Evolutionary conservation across 2,329 filamentous ascomycete genomes (phyloP).

Genomic region (Colletotrichum sp.): DNA sequence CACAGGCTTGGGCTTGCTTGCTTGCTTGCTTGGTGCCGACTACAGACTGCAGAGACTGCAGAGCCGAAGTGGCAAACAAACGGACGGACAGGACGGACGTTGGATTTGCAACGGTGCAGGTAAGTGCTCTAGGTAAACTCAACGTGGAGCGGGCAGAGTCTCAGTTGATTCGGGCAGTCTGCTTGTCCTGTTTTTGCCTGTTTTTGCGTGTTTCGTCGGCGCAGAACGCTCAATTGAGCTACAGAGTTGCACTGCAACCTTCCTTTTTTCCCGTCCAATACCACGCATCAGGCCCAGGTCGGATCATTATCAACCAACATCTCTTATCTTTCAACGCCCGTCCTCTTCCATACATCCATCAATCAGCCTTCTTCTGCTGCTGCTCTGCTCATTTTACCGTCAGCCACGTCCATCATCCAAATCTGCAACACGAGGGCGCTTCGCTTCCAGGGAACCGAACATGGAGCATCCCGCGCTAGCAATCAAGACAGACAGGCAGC

Average conservation of each 20-base stretch:
- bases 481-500: neutral
- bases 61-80: neutral
- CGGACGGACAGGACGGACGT: neutral
- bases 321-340: neutral
- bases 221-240: neutral
- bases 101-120: neutral
- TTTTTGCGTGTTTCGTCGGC: neutral
- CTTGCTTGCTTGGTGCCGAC: neutral
- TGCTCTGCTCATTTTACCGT: neutral
- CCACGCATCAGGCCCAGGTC: neutral
- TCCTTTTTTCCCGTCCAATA: neutral
- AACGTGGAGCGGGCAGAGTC: neutral
- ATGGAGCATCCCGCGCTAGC: neutral
- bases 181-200: neutral
- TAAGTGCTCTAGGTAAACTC: neutral
- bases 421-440: neutral
- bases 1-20: too few species aligned
- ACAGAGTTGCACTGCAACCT: neutral
- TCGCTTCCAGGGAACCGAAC: neutral
- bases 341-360: neutral
- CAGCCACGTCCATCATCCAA: neutral
- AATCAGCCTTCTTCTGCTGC: neutral
- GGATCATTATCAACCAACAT: neutral
- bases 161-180: neutral
- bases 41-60: neutral